Evolutionary conservation across 1,284 basidiomycete species (phyloP).

Genomic region (Ceratobasidium sp.): DNA sequence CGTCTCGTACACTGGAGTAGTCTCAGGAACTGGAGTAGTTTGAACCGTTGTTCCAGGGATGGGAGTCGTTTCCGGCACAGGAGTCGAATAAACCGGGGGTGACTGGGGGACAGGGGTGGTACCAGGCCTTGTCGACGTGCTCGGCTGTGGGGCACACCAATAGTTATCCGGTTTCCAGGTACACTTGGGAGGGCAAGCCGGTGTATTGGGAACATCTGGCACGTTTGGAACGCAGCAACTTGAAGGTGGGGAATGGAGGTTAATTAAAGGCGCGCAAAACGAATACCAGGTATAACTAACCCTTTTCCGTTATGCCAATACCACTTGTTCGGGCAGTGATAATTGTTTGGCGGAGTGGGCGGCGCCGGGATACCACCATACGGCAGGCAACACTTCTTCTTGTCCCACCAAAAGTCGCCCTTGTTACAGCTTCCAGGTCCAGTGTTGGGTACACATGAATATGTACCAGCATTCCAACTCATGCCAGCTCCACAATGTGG

Average conservation of each 20-base stretch:
- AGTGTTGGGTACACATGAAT: conserved; percentile 29
- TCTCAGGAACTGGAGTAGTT: not conserved
- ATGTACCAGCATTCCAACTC: conserved; percentile 12
- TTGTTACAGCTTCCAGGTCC: conserved; percentile 30
- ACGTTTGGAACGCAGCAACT: conserved; percentile 30
- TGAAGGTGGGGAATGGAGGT: not conserved
- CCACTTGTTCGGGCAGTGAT: conserved; percentile 40
- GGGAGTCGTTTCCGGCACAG: not conserved
- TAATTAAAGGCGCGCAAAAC: not conserved
- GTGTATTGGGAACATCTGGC: conserved; percentile 21
- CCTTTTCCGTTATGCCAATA: conserved; percentile 33
- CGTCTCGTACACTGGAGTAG: not conserved
- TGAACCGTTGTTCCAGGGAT: too few relatives aligned
- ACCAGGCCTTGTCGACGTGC: not conserved
- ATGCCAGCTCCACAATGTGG: conserved; percentile 15
- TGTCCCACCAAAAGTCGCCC: conserved; percentile 38
- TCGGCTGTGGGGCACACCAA: conserved; percentile 25
- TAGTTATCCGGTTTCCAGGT: conserved; percentile 22
- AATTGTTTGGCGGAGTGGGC: conserved; percentile 16
- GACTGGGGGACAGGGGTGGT: conserved; percentile 4
- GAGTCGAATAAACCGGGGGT: not conserved
- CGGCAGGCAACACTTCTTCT: conserved; percentile 34
- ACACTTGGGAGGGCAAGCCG: conserved; percentile 31
- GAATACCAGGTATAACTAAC: not conserved
- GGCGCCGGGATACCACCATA: conserved; percentile 27